These are phyloP conservation scores for Penicillium mononematosum DNA, from an alignment of 495 filamentous ascomycete genomes.

Conservation along the genomic window DNA sequence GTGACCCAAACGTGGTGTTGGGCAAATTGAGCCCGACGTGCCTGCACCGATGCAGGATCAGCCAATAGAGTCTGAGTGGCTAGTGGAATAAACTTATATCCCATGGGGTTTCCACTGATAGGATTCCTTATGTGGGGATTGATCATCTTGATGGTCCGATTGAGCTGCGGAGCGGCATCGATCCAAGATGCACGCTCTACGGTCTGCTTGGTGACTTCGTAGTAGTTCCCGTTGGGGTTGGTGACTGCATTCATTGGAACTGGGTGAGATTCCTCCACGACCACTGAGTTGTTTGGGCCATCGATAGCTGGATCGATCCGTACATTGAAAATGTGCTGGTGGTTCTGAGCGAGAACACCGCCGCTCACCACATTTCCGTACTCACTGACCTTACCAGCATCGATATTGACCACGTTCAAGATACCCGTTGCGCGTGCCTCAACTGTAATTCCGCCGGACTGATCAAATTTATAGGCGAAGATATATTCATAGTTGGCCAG, in stretches of 20 bases:
- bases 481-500: constrained; percentile 87
- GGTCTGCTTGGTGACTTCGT: constrained; percentile 60
- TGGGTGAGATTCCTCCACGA: constrained; percentile 70
- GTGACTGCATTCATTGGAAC: constrained; percentile 66
- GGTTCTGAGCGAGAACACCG: constrained; percentile 76
- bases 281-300: constrained; percentile 67
- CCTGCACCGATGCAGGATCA: constrained; percentile 69
- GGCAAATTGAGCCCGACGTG: constrained; percentile 78
- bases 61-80: constrained; percentile 81
- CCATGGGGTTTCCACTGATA: constrained; percentile 73
- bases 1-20: constrained; percentile 87
- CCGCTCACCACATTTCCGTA: constrained; percentile 89
- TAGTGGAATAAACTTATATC: constrained; percentile 75
- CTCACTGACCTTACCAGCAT: constrained; percentile 53
- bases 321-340: constrained; percentile 92
- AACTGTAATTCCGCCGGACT: constrained; percentile 75
- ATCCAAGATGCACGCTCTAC: constrained; percentile 63
- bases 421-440: constrained; percentile 89
- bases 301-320: constrained; percentile 85
- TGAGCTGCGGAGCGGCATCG: constrained; percentile 63
- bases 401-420: constrained; percentile 83
- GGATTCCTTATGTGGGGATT: constrained; percentile 66
- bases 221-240: constrained; percentile 84
- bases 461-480: constrained; percentile 84
- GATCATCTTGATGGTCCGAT: constrained; percentile 80